These are phyloP conservation scores for Lipomyces spencermartinsiae DNA, from an alignment of 805 yeast genomes.

Conservation along the genomic window DNA sequence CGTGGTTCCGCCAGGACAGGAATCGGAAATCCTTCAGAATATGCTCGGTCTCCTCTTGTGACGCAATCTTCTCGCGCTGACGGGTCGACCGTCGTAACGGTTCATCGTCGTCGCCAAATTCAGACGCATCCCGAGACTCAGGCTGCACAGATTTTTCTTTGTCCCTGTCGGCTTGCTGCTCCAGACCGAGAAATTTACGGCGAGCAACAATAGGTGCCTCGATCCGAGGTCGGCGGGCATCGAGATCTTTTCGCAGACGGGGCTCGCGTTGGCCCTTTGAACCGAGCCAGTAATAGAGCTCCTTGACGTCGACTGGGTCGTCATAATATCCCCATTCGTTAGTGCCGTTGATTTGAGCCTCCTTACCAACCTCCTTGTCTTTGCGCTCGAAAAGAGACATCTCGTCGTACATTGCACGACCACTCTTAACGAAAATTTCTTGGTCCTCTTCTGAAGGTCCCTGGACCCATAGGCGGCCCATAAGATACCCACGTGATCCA, in stretches of 20 bases:
- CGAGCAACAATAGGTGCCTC: conserved; percentile 64
- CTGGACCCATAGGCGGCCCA: conserved; percentile 90
- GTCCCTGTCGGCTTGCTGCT: background rate
- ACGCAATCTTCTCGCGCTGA: conserved; percentile 20
- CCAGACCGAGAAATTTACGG: conserved; percentile 55
- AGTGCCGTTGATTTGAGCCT: conserved; percentile 58
- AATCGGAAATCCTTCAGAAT: conserved; percentile 18
- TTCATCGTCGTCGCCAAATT: conserved; percentile 24
- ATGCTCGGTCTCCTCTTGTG: conserved; percentile 14
- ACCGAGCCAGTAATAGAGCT: conserved; percentile 69
- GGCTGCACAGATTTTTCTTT: background rate
- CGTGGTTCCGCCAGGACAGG: conserved; percentile 29
- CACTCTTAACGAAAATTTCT: conserved; percentile 46
- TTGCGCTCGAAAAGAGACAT: conserved; percentile 30
- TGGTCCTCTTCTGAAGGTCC: conserved; percentile 73
- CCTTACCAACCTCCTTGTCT: conserved; percentile 43
- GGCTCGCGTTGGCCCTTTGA: conserved; percentile 79
- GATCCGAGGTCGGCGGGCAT: conserved; percentile 59
- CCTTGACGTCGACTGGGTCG: conserved; percentile 60
- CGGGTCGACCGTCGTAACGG: conserved; percentile 28
- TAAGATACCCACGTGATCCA: conserved; percentile 63
- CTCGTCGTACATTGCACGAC: conserved; percentile 33
- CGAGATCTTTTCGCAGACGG: conserved; percentile 65
- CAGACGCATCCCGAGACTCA: conserved; percentile 12
- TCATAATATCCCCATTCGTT: conserved; percentile 78